Evolutionary conservation across 192 early-diverging fungal genomes (phyloP).

Genomic region (Umbelopsis ramanniana): DNA sequence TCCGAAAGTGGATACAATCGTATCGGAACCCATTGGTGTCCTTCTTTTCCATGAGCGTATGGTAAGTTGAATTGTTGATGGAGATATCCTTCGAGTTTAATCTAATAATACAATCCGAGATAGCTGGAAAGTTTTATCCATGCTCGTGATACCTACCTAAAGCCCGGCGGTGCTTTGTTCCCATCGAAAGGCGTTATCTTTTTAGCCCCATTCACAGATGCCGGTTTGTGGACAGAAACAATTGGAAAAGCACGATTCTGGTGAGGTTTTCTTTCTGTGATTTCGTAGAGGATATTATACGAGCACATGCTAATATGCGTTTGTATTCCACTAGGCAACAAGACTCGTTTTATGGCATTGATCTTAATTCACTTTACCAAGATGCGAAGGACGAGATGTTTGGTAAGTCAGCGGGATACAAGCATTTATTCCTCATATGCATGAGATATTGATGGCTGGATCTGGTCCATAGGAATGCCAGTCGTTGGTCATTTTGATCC

Average conservation of each 20-base stretch:
- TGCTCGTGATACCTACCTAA: conserved; percentile 89
- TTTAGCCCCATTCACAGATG: conserved; percentile 84
- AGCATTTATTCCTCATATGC: conserved; percentile 33
- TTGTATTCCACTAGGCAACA: conserved; percentile 59
- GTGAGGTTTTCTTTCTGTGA: conserved; percentile 23
- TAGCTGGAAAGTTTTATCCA: conserved; percentile 84
- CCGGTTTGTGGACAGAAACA: conserved; percentile 87
- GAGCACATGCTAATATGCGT: too few relatives aligned
- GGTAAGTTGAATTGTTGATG: conserved; percentile 48
- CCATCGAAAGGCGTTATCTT: conserved; percentile 90
- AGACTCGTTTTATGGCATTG: conserved; percentile 88
- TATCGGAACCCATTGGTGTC: conserved; percentile 98
- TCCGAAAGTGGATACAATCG: conserved; percentile 90
- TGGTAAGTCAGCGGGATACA: conserved; percentile 44
- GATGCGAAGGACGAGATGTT: conserved; percentile 92
- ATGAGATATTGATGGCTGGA: not conserved
- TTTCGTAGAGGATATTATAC: too few relatives aligned
- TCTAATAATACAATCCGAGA: conserved; percentile 15
- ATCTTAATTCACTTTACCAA: conserved; percentile 81
- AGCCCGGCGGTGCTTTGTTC: conserved; percentile 91
- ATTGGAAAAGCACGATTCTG: conserved; percentile 89
- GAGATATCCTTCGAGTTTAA: not conserved
- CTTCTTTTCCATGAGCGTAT: conserved; percentile 97
- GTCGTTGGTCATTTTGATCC: conserved; percentile 95
- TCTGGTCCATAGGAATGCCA: conserved; percentile 59